Percentiles rank a stretch among this genome's conserved stretches.
These are phyloP conservation scores for Coniosporium tulheliwenetii DNA, from an alignment of 2,329 filamentous ascomycete species.

Conservation along the genomic window DNA sequence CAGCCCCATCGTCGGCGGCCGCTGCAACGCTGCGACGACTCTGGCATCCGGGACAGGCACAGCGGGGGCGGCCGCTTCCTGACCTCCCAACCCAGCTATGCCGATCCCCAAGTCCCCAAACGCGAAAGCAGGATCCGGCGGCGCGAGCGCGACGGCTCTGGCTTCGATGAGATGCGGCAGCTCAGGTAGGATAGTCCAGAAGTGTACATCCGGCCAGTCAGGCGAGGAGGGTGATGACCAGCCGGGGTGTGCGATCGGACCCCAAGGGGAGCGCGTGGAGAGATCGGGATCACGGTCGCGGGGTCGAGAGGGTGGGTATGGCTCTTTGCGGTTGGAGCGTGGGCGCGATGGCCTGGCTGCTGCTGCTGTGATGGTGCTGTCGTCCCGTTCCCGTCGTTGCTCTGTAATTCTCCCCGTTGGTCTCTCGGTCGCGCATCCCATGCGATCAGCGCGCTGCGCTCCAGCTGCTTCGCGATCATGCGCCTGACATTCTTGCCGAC, in stretches of 20 bases:
- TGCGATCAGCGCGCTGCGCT: constrained; percentile 64
- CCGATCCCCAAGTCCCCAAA: constrained; percentile 23
- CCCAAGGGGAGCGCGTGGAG: constrained; percentile 52
- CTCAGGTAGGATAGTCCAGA: constrained; percentile 65
- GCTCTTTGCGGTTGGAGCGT: constrained; percentile 4
- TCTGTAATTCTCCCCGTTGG: constrained; percentile 22
- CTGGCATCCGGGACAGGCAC: constrained; percentile 42
- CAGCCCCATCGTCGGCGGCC: constrained; percentile 55
- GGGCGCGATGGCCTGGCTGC: constrained; percentile 12
- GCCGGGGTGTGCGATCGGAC: constrained; percentile 67
- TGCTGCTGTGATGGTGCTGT: constrained; percentile 11
- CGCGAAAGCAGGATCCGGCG: constrained; percentile 32
- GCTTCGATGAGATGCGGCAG: constrained; percentile 84
- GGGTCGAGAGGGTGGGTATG: constrained; percentile 8
- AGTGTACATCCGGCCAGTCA: constrained; percentile 70
- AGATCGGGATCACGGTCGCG: constrained; percentile 19
- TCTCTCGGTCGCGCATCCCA: constrained; percentile 62
- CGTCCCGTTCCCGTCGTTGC: constrained; percentile 1
- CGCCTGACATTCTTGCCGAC: constrained; percentile 58
- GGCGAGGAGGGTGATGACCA: constrained; percentile 70
- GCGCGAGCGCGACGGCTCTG: constrained; percentile 76
- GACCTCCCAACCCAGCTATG: background rate
- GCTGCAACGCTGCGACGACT: constrained; percentile 55
- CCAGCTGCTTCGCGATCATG: constrained; percentile 58
- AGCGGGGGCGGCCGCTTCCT: constrained; percentile 16